phyloP scores from a whole-genome alignment of 164 flowering plant genomes.

The Stephania cephalantha region DNA sequence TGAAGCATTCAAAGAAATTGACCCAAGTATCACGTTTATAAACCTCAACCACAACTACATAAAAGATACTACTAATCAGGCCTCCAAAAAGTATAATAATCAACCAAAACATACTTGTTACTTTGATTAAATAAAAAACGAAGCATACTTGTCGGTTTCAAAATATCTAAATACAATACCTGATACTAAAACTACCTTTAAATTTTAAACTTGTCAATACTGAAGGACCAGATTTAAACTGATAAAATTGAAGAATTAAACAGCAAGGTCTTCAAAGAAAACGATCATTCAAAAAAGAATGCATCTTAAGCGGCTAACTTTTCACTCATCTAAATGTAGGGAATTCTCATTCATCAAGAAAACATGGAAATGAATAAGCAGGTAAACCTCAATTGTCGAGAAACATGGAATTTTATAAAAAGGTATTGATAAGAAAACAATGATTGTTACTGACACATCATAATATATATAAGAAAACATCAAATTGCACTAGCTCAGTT shows the following conservation, averaged over 20 bases:
- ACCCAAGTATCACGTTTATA: too few relatives aligned
- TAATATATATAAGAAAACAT: too few relatives aligned
- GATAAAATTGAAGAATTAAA: conserved; percentile 74
- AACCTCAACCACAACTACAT: too few relatives aligned
- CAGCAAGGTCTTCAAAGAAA: conserved; percentile 46
- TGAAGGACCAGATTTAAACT: conserved; percentile 67
- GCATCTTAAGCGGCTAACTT: conserved; percentile 17
- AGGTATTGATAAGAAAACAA: conserved; percentile 33
- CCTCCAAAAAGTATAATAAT: too few relatives aligned
- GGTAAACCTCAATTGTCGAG: conserved; percentile 53
- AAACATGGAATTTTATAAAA: conserved; percentile 49
- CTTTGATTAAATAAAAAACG: too few relatives aligned
- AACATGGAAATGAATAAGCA: conserved; percentile 69
- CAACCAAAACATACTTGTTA: too few relatives aligned
- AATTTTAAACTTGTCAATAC: conserved; percentile 1
- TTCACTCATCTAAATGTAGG: conserved; percentile 36
- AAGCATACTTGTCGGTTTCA: neutral
- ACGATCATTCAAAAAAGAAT: neutral
- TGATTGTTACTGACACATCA: neutral
- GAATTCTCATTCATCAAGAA: conserved; percentile 65
- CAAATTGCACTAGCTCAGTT: neutral
- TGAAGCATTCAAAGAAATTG: too few relatives aligned
- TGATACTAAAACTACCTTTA: neutral
- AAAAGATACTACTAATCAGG: too few relatives aligned
- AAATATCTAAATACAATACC: neutral